Evolutionary conservation across 805 yeast species (phyloP).

Genomic region (Cyberlindnera galapagoensis): DNA sequence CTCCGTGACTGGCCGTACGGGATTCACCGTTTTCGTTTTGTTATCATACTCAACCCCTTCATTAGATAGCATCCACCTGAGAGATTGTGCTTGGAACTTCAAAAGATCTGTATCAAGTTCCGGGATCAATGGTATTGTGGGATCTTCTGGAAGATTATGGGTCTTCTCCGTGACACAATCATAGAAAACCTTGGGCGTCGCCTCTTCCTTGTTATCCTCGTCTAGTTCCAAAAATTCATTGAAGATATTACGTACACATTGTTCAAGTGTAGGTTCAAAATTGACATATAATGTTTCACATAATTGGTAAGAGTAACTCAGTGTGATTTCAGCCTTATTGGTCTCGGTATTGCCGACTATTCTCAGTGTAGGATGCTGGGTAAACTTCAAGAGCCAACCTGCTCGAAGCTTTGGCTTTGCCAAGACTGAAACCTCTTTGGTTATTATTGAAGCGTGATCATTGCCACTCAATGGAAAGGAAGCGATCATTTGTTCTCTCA

Average conservation of each 20-base stretch:
- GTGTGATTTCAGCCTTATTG: not conserved
- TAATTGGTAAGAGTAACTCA: slow-evolving; percentile 6
- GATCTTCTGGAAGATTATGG: slow-evolving; percentile 12
- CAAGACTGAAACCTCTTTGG: not conserved
- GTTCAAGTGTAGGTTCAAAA: slow-evolving; percentile 2
- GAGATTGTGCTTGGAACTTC: slow-evolving; percentile 47
- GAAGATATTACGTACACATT: slow-evolving; percentile 3
- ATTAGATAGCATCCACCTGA: slow-evolving; percentile 48
- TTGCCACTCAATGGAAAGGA: slow-evolving; percentile 1
- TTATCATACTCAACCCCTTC: slow-evolving; percentile 39
- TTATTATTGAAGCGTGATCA: not conserved
- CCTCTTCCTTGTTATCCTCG: slow-evolving; percentile 3
- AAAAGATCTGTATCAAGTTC: slow-evolving; percentile 38
- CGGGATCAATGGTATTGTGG: slow-evolving; percentile 27
- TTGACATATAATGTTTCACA: slow-evolving; percentile 9
- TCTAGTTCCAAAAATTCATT: not conserved
- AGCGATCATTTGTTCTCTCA: slow-evolving; percentile 6
- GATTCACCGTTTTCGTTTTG: slow-evolving; percentile 20
- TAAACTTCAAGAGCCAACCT: not conserved
- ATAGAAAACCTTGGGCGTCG: slow-evolving; percentile 38
- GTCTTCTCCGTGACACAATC: slow-evolving; percentile 43
- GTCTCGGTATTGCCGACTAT: not conserved
- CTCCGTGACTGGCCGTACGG: slow-evolving; percentile 18
- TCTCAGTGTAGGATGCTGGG: slow-evolving; percentile 5
- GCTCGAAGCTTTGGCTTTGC: not conserved